Evolutionary conservation across 2,329 filamentous ascomycete genomes (phyloP).

Genomic region (Fusarium proliferatum): DNA sequence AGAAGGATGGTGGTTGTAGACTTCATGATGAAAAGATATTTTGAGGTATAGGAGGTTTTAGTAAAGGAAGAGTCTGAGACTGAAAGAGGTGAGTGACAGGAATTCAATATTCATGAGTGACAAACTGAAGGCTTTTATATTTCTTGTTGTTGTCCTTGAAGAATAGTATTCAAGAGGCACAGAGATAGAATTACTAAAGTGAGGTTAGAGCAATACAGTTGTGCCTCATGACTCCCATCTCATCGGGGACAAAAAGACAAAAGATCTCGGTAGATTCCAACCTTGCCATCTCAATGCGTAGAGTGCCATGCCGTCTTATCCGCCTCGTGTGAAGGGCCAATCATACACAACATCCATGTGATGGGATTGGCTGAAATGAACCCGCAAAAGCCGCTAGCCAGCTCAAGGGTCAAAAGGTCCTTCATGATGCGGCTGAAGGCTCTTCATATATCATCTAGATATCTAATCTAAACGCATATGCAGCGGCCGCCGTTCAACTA

Average conservation of each 20-base stretch:
- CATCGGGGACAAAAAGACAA: background rate
- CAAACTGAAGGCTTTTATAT: background rate
- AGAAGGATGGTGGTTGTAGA: background rate
- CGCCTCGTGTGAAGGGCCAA: background rate
- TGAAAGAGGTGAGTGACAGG: background rate
- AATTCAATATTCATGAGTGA: background rate
- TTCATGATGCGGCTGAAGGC: background rate
- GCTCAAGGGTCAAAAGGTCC: background rate
- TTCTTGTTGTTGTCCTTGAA: background rate
- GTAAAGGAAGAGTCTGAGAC: background rate
- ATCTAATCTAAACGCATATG: background rate
- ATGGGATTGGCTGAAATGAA: background rate
- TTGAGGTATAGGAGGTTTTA: background rate
- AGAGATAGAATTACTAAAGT: rapidly evolving
- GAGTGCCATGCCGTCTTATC: background rate
- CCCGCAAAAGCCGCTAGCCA: background rate
- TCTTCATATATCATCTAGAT: background rate
- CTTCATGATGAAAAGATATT: background rate
- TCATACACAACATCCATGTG: background rate
- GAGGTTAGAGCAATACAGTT: background rate
- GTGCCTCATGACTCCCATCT: background rate
- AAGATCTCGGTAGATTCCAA: background rate
- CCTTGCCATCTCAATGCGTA: background rate
- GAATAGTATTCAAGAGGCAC: rapidly evolving
- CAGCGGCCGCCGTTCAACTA: background rate